Conservation (phyloP, 2,329 filamentous ascomycete species). For the Colletotrichum magnum region DNA sequence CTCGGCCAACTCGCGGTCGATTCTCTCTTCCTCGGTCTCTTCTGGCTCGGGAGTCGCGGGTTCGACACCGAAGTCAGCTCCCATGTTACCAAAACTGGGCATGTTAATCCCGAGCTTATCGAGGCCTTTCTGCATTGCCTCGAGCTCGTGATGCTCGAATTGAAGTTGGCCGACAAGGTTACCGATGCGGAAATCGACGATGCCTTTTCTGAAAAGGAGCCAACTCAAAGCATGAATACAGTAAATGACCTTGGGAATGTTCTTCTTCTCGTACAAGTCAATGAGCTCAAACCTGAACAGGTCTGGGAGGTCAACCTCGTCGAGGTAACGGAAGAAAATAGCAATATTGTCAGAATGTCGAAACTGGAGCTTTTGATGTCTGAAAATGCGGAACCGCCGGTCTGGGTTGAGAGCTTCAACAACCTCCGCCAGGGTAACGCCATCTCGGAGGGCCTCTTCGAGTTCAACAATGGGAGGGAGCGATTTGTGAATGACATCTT, state of each 20-base stretch:
- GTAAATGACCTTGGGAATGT: slow-evolving; percentile 99
- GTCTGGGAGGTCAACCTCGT: slow-evolving; percentile 92
- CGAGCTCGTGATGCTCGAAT: slow-evolving; percentile 97
- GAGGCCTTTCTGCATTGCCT: slow-evolving; percentile 96
- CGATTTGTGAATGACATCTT: slow-evolving; percentile 85
- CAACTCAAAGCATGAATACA: slow-evolving; percentile 98
- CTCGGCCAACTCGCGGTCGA: slow-evolving; percentile 85
- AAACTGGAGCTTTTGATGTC: slow-evolving; percentile 87
- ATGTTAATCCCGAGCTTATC: slow-evolving; percentile 96
- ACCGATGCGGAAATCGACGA: slow-evolving; percentile 95
- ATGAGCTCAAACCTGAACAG: slow-evolving; percentile 97
- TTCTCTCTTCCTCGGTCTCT: slow-evolving; percentile 92
- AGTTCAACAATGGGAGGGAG: slow-evolving; percentile 94
- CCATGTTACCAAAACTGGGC: slow-evolving; percentile 98
- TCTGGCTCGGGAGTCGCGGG: slow-evolving; percentile 79
- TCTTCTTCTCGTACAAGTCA: slow-evolving; percentile 99
- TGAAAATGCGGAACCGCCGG: slow-evolving; percentile 85
- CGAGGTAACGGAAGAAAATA: slow-evolving; percentile 93
- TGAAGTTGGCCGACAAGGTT: slow-evolving; percentile 97
- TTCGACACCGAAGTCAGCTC: slow-evolving; percentile 93
- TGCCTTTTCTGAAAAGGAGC: slow-evolving; percentile 95
- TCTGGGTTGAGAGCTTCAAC: slow-evolving; percentile 90
- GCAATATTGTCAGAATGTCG: slow-evolving; percentile 98
- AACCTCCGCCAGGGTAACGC: slow-evolving; percentile 93
- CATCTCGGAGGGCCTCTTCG: slow-evolving; percentile 92